phyloP scores from a whole-genome alignment of 768 basidiomycete species.

The Lentinula raphanica region DNA sequence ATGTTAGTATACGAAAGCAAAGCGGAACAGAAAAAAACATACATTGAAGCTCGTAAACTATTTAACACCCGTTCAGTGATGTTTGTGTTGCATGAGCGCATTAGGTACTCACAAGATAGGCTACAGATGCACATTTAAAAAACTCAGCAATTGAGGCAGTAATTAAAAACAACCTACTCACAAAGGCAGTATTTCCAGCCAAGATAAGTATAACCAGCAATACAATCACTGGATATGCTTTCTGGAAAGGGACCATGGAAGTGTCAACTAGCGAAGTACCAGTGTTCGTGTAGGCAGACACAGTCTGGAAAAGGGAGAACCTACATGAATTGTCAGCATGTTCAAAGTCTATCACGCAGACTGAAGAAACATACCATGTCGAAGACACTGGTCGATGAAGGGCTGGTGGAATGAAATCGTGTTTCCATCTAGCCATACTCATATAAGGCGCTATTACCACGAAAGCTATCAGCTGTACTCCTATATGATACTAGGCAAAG shows the following conservation, averaged over 20 bases:
- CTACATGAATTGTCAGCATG: constrained; percentile 29
- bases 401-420: constrained; percentile 54
- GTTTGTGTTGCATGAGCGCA: too few relatives aligned
- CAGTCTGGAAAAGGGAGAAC: constrained; percentile 81
- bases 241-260: constrained; percentile 90
- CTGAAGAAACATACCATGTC: constrained; percentile 51
- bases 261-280: constrained; percentile 84
- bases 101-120: constrained; percentile 72
- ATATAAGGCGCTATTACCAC: constrained; percentile 81
- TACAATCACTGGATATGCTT: constrained; percentile 76
- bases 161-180: constrained; percentile 38
- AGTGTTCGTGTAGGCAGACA: constrained; percentile 85
- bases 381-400: constrained; percentile 51
- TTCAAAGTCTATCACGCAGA: background rate
- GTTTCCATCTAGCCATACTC: constrained; percentile 50
- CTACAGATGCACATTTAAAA: constrained; percentile 31
- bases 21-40: constrained; percentile 27
- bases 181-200: constrained; percentile 91
- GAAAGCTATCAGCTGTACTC: constrained; percentile 63
- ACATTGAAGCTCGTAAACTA: constrained; percentile 84
- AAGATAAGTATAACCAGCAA: constrained; percentile 70
- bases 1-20: background rate
- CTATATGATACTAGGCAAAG: constrained; percentile 66
- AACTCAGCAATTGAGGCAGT: background rate
- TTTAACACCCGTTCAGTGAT: too few relatives aligned